phyloP scores from a whole-genome alignment of 2,329 filamentous ascomycete species.

The Monosporascus sp. region DNA sequence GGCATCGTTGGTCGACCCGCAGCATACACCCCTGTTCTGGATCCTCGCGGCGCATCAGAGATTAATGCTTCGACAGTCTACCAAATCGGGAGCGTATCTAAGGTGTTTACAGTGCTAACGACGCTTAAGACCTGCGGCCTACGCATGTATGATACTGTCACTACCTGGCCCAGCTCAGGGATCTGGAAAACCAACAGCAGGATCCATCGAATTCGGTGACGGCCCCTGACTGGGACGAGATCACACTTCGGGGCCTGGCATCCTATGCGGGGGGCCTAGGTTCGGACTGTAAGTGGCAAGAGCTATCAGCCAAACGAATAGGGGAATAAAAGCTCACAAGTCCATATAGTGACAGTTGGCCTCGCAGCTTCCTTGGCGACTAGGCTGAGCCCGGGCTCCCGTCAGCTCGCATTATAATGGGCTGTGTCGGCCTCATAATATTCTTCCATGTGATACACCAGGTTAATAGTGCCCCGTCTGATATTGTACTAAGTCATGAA shows the following conservation, averaged over 20 bases:
- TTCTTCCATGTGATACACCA: slow-evolving; percentile 25
- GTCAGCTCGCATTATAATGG: slow-evolving; percentile 22
- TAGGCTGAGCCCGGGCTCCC: slow-evolving; percentile 31
- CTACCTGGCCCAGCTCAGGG: slow-evolving; percentile 35
- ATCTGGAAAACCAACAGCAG: slow-evolving; percentile 13
- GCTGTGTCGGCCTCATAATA: slow-evolving; percentile 31
- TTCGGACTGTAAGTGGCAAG: slow-evolving; percentile 27
- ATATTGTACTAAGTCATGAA: not conserved
- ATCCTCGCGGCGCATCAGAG: slow-evolving; percentile 2
- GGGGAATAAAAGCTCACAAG: not conserved
- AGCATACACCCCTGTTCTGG: slow-evolving; percentile 7
- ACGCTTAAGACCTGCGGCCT: slow-evolving; percentile 24
- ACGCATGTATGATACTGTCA: slow-evolving; percentile 36
- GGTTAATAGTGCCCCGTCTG: slow-evolving; percentile 9
- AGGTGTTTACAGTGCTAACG: slow-evolving; percentile 24
- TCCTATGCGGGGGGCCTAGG: slow-evolving; percentile 40
- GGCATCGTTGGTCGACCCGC: slow-evolving; percentile 1
- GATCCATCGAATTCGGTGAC: slow-evolving; percentile 23
- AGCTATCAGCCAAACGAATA: not conserved
- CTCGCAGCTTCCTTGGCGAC: slow-evolving; percentile 19
- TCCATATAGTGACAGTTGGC: slow-evolving; percentile 27
- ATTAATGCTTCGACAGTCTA: slow-evolving; percentile 6
- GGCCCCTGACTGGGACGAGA: slow-evolving; percentile 39
- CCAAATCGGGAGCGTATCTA: slow-evolving; percentile 5
- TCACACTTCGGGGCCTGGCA: slow-evolving; percentile 41